These are phyloP conservation scores for Coemansia guatemalensis DNA, from an alignment of 192 early-diverging fungal species.

Conservation along the genomic window DNA sequence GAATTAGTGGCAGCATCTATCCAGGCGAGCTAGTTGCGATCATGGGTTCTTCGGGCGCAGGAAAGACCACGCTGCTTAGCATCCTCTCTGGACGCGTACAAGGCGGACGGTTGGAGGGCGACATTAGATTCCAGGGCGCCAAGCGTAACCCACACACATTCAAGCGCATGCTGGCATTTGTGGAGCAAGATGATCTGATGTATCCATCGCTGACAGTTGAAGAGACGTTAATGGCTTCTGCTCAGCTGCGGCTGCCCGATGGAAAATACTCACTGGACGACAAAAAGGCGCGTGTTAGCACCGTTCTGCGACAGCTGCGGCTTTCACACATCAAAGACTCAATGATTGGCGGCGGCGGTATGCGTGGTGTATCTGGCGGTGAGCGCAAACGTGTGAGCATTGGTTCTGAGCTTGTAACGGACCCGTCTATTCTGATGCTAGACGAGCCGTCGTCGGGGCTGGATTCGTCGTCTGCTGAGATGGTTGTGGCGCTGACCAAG, in stretches of 20 bases:
- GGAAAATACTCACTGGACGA: slow-evolving; percentile 44
- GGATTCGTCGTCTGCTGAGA: slow-evolving; percentile 61
- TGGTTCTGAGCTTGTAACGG: slow-evolving; percentile 47
- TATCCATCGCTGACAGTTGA: slow-evolving; percentile 62
- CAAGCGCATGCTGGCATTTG: slow-evolving; percentile 43
- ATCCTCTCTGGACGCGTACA: slow-evolving; percentile 65
- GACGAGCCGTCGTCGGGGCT: slow-evolving; percentile 64
- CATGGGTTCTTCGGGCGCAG: slow-evolving; percentile 88
- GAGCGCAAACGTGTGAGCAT: slow-evolving; percentile 54
- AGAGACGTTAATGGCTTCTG: slow-evolving; percentile 72
- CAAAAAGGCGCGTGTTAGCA: slow-evolving; percentile 59
- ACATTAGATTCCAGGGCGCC: slow-evolving; percentile 52
- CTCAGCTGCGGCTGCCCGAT: slow-evolving; percentile 64
- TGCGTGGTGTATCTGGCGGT: slow-evolving; percentile 53
- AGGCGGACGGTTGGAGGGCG: slow-evolving; percentile 54
- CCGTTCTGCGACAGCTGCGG: slow-evolving; percentile 62
- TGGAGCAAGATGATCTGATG: slow-evolving; percentile 54
- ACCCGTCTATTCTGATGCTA: slow-evolving; percentile 54
- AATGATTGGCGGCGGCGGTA: slow-evolving; percentile 38
- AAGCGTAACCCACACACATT: slow-evolving; percentile 27
- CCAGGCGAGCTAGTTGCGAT: slow-evolving; percentile 77
- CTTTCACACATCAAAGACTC: too few relatives aligned
- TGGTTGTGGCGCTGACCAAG: slow-evolving; percentile 58
- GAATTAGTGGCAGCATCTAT: slow-evolving; percentile 64
- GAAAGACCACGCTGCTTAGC: slow-evolving; percentile 81